Evolutionary conservation across 2,329 filamentous ascomycete genomes (phyloP), one percentile per base, ranked within the genome.

Genomic region (Clonostachys solani): DNA sequence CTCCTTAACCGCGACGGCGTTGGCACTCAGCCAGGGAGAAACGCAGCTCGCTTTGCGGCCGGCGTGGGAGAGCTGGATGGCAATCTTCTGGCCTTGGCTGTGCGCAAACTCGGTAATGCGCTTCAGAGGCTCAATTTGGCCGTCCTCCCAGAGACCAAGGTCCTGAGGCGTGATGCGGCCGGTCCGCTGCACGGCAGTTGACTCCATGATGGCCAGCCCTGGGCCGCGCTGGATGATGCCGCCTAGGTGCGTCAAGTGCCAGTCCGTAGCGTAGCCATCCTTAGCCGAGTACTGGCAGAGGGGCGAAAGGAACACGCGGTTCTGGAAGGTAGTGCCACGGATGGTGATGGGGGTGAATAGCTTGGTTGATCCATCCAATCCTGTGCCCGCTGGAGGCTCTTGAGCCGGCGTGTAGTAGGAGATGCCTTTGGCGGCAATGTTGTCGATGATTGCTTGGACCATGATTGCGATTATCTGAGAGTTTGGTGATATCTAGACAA

Each of bases 121-220:
- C 60, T 77, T 79, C 49, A 95, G 69, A 0, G 84, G 83, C 52
- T 78, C 84, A 50, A 92, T 86, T 64, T 96, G 92, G 35, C 77
- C 81, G 63, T 96, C 92, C 52, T 87, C 76, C 92, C 91, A 96
- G 9, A 96, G 69, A 1, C 92, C 90, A 12, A 72, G 69, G 61
- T 92, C 88, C 62, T 92, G 76, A 2, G 90, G 89, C 1, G 87
- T 87, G 71, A 95, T 95, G 47, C 92, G 81, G 33, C 91, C 91
- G 55, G 91, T 83, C 6, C 88, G 68, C 10, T 80, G 73, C 1
- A 95, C 87, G 33, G 83, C 74, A 1, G 88, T 91, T 23, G 91
- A 89, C 69, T 96, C 92, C 48, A 92, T 74, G 49, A 91, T 80
- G 43, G 86, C 72, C 16, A 95, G 72, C 2, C 81, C 87, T 0